Base-by-base conservation (phyloP, 148 eudicot genomes). In the Cornus florida region DNA sequence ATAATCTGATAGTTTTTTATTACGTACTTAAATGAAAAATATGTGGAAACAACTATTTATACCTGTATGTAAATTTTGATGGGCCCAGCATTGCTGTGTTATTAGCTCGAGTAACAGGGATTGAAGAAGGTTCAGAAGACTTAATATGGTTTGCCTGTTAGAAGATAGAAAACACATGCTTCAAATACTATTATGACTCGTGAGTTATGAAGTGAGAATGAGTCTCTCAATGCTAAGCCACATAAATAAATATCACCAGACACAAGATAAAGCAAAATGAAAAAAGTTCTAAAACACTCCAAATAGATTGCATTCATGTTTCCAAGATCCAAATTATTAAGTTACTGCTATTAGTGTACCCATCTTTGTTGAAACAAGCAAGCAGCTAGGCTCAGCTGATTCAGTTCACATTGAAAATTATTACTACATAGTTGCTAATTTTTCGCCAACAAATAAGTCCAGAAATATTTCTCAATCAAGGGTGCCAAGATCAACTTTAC, bases 61-160 rank as follows among this genome's bases (percentile, higher is more conserved):
- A 97, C 99, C 97, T 92, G 85, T 94, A 94, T 35, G 90, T 91
- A 67, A 88, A 81, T 86, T 94, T 97, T 62, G 97, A 90, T 79
- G 91, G 81, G 32, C 91, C 89, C 75, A 81, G 23, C 24, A 84
- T 77, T 71, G 77, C 88, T 53, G 85, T 65, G 72, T 86, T 88
- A 70, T 76, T 77, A 74, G 84, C 83, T 79, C 88, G 87, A 13
- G 84, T 76, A 85, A 79, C 84, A 81, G 92, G 81, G 77, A 65
- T 72, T 33, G 93, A 79, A 81, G 94, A 82, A 68, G 85, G 86
- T 80, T 79, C 88, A 77, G 94, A 80, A 75, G 88, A 73, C 83
- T 89, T 90, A 33, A 86, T 80, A 80, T 90, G 89, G 80, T 88
- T 90, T 66, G 83, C 90, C 99, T 94, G 93, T 73, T 77, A 28